A percentile compares a stretch with the other conserved stretches of the same genome.
Conservation (phyloP, 306 rosid genomes). For the Alnus rubra region DNA sequence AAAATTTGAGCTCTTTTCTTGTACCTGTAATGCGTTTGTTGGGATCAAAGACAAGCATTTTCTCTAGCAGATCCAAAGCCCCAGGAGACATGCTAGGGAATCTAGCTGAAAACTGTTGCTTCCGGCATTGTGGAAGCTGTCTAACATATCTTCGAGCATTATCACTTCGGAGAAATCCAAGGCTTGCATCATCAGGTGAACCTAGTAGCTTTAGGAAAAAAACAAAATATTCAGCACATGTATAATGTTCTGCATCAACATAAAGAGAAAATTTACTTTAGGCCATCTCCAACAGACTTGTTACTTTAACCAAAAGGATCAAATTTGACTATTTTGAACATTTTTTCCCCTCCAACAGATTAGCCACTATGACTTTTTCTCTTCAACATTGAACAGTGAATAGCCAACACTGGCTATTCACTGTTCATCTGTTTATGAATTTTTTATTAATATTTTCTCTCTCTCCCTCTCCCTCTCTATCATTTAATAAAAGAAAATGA, state of each 20-base stretch:
- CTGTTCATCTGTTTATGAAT: too few species aligned
- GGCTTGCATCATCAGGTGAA: conserved; percentile 91
- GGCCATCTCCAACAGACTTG: too few species aligned
- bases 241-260: conserved; percentile 22
- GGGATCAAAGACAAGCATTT: conserved; percentile 95
- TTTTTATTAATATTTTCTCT: too few species aligned
- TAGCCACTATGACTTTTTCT: too few species aligned
- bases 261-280: conserved; percentile 6
- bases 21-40: conserved; percentile 81
- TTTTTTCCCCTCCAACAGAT: too few species aligned
- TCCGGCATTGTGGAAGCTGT: conserved; percentile 77
- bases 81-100: conserved; percentile 79
- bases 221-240: conserved; percentile 21
- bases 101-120: conserved; percentile 74
- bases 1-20: conserved; percentile 18
- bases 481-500: too few species aligned
- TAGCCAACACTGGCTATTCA: too few species aligned
- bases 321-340: too few species aligned
- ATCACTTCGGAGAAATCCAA: conserved; percentile 91
- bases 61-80: conserved; percentile 80
- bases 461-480: too few species aligned
- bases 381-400: too few species aligned
- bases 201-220: conserved; percentile 71
- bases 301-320: too few species aligned
- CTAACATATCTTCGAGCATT: conserved; percentile 82